phyloP scores from a whole-genome alignment of 2,329 filamentous ascomycete genomes.

The Magnaporthiopsis poae region DNA sequence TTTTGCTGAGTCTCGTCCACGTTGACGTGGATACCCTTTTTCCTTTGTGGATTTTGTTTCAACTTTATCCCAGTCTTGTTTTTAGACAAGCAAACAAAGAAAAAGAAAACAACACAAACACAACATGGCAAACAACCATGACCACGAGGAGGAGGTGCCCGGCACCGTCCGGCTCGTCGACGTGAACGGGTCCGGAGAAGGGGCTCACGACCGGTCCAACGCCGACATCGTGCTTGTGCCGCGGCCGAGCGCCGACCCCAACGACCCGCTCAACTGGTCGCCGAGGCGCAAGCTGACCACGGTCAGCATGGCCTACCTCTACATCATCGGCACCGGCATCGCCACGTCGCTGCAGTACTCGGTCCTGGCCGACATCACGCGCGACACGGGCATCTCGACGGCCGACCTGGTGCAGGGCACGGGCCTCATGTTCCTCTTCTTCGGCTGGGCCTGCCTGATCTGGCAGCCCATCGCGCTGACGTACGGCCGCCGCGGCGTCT shows the following conservation, averaged over 20 bases:
- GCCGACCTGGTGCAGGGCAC: slow-evolving; percentile 37
- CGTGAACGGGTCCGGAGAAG: slow-evolving; percentile 19
- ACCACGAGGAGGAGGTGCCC: slow-evolving; percentile 15
- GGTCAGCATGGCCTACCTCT: slow-evolving; percentile 23
- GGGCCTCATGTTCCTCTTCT: slow-evolving; percentile 35
- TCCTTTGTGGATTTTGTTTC: not conserved
- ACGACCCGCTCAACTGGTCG: slow-evolving; percentile 30
- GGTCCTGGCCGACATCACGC: slow-evolving; percentile 36
- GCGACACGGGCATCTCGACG: slow-evolving; percentile 35
- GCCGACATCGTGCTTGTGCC: slow-evolving; percentile 33
- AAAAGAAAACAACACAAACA: not conserved
- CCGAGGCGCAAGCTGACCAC: slow-evolving; percentile 23
- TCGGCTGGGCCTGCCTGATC: slow-evolving; percentile 35
- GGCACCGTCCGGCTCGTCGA: slow-evolving; percentile 36
- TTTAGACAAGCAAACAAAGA: too few relatives aligned
- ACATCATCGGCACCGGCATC: slow-evolving; percentile 39
- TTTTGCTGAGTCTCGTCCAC: not conserved
- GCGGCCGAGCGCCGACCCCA: slow-evolving; percentile 23
- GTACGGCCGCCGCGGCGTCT: slow-evolving; percentile 26
- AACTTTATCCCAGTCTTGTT: not conserved
- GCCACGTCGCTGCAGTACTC: slow-evolving; percentile 39
- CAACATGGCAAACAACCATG: slow-evolving; percentile 1
- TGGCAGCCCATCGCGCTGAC: slow-evolving; percentile 38
- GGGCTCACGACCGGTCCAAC: slow-evolving; percentile 20
- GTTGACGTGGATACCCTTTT: not conserved